Evolutionary conservation across 495 filamentous ascomycete species (phyloP), one percentile per base, ranked within the genome.

Genomic region (Aspergillus leporis): DNA sequence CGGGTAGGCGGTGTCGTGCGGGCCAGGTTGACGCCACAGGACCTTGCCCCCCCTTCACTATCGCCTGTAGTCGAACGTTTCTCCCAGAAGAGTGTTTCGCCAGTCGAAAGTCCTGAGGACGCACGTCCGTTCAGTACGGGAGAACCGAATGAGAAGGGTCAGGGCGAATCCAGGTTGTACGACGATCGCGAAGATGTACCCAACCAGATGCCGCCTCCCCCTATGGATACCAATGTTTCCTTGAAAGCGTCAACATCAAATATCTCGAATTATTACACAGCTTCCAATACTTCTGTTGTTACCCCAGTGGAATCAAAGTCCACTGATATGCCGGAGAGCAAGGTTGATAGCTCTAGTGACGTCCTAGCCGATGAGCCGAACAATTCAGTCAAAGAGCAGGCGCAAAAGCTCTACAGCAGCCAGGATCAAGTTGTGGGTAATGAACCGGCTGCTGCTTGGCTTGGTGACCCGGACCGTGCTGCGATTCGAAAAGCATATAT

Each of bases 401-500:
- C 94, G 0, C 83, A 85, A 62, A 88, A 86, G 69, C 87, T 98
- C 5, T 98, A 83, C 66, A 86, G 92, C 36, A 91, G 91, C n/a
- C 87, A 91, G 59, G 91, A 96, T 63, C 83, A 88, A 56, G 86
- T 90, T 54, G 86, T 92, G 22, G 78, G 78, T 5, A 92, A 89
- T 67, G 85, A 88, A 16, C 83, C 86, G 60, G 90, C 92, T 46
- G 91, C 93, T 18, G 85, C 91, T 46, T 96, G 92, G 90, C 85
- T 99, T 66, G 95, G 94, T 62, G 87, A 87, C 28, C 75, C 81
- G 14, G 80, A 87, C 34, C 85, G 90, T 53, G 79, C 82, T 61
- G 82, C 81, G 49, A 83, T 87, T 2, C 75, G 94, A 53, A 84
- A 82, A 56, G 95, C 95, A 4, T 99, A 96, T 69, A 94, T 98